Base-by-base conservation (phyloP, 108 stramenopile species). In the Chaetoceros muelleri region DNA sequence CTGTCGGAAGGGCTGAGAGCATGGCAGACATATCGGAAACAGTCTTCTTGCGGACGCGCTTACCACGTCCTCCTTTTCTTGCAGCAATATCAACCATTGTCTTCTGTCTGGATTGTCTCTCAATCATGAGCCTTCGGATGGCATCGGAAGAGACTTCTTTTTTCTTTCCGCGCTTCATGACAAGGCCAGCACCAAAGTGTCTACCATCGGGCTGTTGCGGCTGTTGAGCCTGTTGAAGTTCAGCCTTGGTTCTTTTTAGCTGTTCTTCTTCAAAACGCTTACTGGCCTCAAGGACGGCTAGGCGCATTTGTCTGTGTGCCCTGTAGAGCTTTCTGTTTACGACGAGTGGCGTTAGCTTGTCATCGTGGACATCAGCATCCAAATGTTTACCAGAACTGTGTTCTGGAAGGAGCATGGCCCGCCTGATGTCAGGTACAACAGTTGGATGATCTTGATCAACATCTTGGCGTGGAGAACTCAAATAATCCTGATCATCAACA, bases 221-320 rank as follows among this genome's bases (percentile, higher is more conserved):
- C 57, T 71, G 59, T 30, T 72, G 68, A 20, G 48, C 50, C n/a
- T 55, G 31, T n/a, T 48, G 46, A 30, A 61, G 63, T 26, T 60
- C 67, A 21, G 29, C 56, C 46, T 66, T 65, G 27, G 77, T 69
- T 65, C 67, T 68, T 23, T 73, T 76, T 46, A 74, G 50, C 63
- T 86, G 80, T 50, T 92, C 80, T 47, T 85, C 84, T 56, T 92
- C 90, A 56, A 87, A 92, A 31, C 87, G 78, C 48, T 84, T 87
- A 25, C 78, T 84, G 5, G 90, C 90, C 46, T 88, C 90, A 26
- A 82, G 59, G 2, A 93, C 79, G 27, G 90, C 74, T 20, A 84
- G 70, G 25, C 90, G 78, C 82, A 87, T 86, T 48, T 84, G 78
- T 17, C 87, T 72, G 57, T 93, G 90, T 13, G 82, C 80, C 23